Percentiles rank a stretch among this genome's conserved stretches.
Conservation (phyloP, 2,329 filamentous ascomycete genomes). For the Myriosclerotinia scirpicola region DNA sequence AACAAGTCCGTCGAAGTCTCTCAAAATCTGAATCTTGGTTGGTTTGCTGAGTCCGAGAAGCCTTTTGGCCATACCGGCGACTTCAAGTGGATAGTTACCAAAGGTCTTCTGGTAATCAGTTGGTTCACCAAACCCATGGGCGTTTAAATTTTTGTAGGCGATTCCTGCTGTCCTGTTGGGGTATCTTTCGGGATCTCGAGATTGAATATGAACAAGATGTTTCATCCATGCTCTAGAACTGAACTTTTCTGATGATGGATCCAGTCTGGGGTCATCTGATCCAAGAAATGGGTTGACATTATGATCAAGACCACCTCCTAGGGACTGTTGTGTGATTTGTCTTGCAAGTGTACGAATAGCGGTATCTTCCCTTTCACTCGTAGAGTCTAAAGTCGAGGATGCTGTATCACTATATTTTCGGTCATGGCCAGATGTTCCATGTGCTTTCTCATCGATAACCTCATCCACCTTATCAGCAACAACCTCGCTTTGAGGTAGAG, state of each 20-base stretch:
- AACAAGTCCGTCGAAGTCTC: constrained; percentile 63
- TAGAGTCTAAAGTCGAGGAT: constrained; percentile 17
- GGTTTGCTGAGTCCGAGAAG: constrained; percentile 53
- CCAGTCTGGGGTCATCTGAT: constrained; percentile 51
- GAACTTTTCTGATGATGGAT: constrained; percentile 55
- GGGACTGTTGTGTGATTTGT: constrained; percentile 15
- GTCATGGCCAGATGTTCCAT: constrained; percentile 2
- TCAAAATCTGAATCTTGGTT: constrained; percentile 58
- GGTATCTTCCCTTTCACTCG: constrained; percentile 8
- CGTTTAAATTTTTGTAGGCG: constrained; percentile 26
- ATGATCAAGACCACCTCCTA: not conserved
- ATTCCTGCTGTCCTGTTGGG: constrained; percentile 26
- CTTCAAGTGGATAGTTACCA: constrained; percentile 58
- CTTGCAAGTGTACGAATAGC: constrained; percentile 20
- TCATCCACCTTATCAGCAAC: constrained; percentile 22
- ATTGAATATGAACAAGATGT: constrained; percentile 50
- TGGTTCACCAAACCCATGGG: constrained; percentile 26
- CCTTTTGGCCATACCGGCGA: constrained; percentile 47
- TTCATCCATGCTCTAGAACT: constrained; percentile 59
- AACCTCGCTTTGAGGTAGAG: constrained; percentile 22
- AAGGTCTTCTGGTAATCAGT: constrained; percentile 57
- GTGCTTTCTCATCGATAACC: constrained; percentile 2
- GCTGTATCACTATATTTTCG: constrained; percentile 12
- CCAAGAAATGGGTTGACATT: constrained; percentile 53
- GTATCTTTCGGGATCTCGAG: constrained; percentile 50